Percentiles rank a stretch among this genome's conserved stretches.
Evolutionary conservation across 2,329 filamentous ascomycete genomes (phyloP).

Genomic region (Ambrosiella cleistominuta): DNA sequence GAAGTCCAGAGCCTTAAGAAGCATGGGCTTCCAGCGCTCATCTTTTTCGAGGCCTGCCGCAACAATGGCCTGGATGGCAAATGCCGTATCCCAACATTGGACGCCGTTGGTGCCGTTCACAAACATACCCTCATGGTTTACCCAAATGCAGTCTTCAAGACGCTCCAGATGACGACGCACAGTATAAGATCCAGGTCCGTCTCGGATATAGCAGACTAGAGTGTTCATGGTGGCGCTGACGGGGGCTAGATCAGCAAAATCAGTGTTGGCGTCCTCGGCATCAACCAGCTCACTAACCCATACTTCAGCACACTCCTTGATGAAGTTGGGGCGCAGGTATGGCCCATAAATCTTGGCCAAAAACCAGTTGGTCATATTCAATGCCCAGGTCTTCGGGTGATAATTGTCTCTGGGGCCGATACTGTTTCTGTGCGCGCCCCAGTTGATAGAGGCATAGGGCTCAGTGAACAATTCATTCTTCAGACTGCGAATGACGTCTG

Average conservation of each 20-base stretch:
- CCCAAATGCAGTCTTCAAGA: slow-evolving; percentile 74
- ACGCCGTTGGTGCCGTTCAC: slow-evolving; percentile 97
- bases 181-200: slow-evolving; percentile 56
- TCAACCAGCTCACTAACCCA: slow-evolving; percentile 71
- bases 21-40: slow-evolving; percentile 63
- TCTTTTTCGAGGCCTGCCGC: slow-evolving; percentile 65
- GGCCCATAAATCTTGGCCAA: slow-evolving; percentile 68
- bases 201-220: slow-evolving; percentile 66
- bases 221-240: slow-evolving; percentile 85
- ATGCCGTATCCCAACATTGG: slow-evolving; percentile 91
- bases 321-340: slow-evolving; percentile 46
- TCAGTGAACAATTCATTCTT: slow-evolving; percentile 70
- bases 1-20: slow-evolving; percentile 65
- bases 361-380: slow-evolving; percentile 63
- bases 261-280: slow-evolving; percentile 86
- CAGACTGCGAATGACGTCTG: slow-evolving; percentile 53
- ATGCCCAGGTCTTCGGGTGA: slow-evolving; percentile 72
- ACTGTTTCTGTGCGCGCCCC: slow-evolving; percentile 60
- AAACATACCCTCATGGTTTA: slow-evolving; percentile 83
- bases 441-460: slow-evolving; percentile 61
- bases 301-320: slow-evolving; percentile 57
- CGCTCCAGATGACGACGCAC: slow-evolving; percentile 65
- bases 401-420: slow-evolving; percentile 74
- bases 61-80: slow-evolving; percentile 66
- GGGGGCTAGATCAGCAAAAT: slow-evolving; percentile 69